Base-by-base conservation (phyloP, 768 basidiomycete species). In the Collybiopsis luxurians region DNA sequence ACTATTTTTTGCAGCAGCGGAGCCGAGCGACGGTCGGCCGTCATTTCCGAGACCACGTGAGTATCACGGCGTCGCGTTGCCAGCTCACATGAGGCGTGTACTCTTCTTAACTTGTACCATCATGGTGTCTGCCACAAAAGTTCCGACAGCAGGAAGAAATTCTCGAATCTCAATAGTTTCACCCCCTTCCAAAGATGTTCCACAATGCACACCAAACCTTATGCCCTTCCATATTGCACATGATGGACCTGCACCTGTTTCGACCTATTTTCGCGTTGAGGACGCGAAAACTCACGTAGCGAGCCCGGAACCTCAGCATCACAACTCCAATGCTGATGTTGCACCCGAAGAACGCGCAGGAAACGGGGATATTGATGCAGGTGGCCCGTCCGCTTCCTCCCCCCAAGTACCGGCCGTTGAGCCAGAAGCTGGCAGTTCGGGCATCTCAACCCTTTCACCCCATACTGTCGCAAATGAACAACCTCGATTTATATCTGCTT, bases 171-270 rank as follows among this genome's bases (percentile, higher is more conserved):
- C 50, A 13, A 51, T 51, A 26, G 19, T 15, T 5, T 39, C 53
- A 4, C 15, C 53, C 12, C 21, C 23, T 17, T 53, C 51, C 19
- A 44, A 54, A 24, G 28, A 17, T 26, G n/a, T 57, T 39, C 13
- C 38, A 34, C 24, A 31, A 66, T 83, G 81, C 46, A 74, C 71
- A 2, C 90, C 89, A 1, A 79, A 85, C 65, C 77, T 95, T 28
- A 91, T 95, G 89, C 92, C 92, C 4, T 94, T 95, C 60, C 84
- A 87, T 62, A 84, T 93, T 46, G 70, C 77, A 12, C 83, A 91
- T 68, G 75, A 79, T 10, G 92, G 92, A 0, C 78, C 79, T 19
- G 90, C 91, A 1, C 84, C 86, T 4, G 74, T 93, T 17, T 87
- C 86, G 3, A 86, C 86, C 4, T 94, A 86, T 68, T 85, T 93